Evolutionary conservation across 1,139 yeast species (phyloP), one percentile per base, ranked within the genome.

Genomic region (Hyphopichia buzzinii): DNA sequence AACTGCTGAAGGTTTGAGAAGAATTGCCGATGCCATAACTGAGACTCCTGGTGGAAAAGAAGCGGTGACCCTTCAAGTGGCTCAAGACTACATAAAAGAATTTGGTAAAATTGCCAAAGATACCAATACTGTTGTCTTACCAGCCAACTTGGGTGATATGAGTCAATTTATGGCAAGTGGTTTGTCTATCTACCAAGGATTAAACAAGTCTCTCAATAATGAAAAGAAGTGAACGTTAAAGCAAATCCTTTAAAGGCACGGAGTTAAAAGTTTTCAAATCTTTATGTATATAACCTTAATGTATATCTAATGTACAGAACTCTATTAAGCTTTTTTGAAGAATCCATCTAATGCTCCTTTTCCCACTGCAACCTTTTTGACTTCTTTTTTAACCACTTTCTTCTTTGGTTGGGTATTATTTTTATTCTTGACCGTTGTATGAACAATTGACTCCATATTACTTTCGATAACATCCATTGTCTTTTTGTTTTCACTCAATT

Each of bases 91-190:
- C 56, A 86, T 86, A 41, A 84, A 80, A 40, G 87, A 90, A 33
- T 86, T 86, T 55, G 85, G 87, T 34, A 81, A 85, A 47, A 69
- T 86, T 55, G 95, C 95, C 30, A 85, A 86, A 67, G 90, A 84
- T 57, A 67, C 84, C 31, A 86, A 84, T 53, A 83, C 94, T 1
- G 75, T 87, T 23, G 82, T 86, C 30, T 72, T 86, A 30, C 95
- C 95, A 12, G 77, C 88, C 11, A 83, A 82, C 40, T 60, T 86
- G 55, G 84, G 86, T 43, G 90, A 86, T 50, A 68, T 86, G 58
- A 81, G 90, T 33, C 72, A 79, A 19, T 74, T 84, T 64, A 81
- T 86, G 66, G 88, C 90, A 27, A 72, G 84, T 43, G 95, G 95
- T 1, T 61, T 85, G 73, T 77, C 84, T 30, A 83, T 86, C 44